Conservation (phyloP, 106 monocot species). For the Agapanthus africanus region DNA sequence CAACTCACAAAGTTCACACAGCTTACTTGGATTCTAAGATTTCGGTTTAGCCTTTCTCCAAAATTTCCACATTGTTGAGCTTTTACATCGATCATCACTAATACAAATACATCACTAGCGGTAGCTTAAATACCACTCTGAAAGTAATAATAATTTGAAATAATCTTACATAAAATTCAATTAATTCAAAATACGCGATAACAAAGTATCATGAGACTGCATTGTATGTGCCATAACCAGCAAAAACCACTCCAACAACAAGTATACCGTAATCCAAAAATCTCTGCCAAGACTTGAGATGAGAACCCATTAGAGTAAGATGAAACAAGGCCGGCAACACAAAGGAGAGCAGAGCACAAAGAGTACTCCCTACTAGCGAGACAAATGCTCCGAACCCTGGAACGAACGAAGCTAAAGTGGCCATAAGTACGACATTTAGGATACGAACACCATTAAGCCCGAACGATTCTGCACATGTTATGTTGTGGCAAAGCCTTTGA, state of each 20-base stretch:
- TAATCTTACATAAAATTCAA: too few relatives aligned
- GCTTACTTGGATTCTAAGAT: too few relatives aligned
- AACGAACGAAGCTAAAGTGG: constrained; percentile 54
- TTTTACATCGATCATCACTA: too few relatives aligned
- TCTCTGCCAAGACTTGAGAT: constrained; percentile 33
- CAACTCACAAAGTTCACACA: too few relatives aligned
- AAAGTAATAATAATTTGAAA: too few relatives aligned
- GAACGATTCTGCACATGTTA: constrained; percentile 22
- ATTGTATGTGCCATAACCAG: constrained; percentile 51
- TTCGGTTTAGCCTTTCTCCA: too few relatives aligned
- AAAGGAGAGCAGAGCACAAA: constrained; percentile 83
- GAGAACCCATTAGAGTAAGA: constrained; percentile 52
- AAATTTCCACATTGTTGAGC: too few relatives aligned
- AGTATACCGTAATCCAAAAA: constrained; percentile 50
- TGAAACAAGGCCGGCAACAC: constrained; percentile 86
- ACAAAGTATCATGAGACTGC: constrained; percentile 18
- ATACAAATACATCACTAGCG: too few relatives aligned
- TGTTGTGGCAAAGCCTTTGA: constrained; percentile 28
- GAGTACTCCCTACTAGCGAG: constrained; percentile 73
- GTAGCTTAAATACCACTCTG: too few relatives aligned
- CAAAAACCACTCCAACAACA: constrained; percentile 55
- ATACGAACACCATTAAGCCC: constrained; percentile 39
- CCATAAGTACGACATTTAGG: constrained; percentile 26
- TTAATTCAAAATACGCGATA: too few relatives aligned
- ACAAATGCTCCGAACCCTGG: constrained; percentile 83